These are phyloP conservation scores for Drosera spatulata DNA, from an alignment of 179 eudicot genomes.

Conservation along the genomic window DNA sequence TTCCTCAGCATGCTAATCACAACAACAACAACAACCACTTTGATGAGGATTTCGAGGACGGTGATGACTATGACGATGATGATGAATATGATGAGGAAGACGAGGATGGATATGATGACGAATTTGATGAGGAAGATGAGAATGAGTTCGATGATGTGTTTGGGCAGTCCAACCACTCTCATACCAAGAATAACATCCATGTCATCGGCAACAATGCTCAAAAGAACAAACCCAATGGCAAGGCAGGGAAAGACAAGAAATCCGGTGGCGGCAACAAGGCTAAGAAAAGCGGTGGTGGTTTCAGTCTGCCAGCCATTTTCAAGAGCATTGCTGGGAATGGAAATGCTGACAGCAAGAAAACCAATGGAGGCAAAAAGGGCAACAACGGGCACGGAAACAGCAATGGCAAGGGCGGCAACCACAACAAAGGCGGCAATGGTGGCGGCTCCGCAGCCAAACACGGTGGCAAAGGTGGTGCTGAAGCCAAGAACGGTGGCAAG, in stretches of 20 bases:
- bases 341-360: conserved; percentile 12
- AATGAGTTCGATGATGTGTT: conserved; percentile 22
- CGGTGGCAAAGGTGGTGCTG: conserved; percentile 25
- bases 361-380: conserved; percentile 14
- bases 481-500: conserved; percentile 15
- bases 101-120: too few species aligned
- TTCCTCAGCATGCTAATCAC: conserved; percentile 26
- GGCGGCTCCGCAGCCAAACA: conserved; percentile 8
- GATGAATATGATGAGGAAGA: conserved; percentile 14
- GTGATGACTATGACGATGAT: conserved; percentile 16
- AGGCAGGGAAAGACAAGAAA: conserved; percentile 18
- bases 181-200: conserved; percentile 4
- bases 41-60: conserved; percentile 22
- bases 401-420: conserved; percentile 10
- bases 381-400: conserved; percentile 10
- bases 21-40: conserved; percentile 10
- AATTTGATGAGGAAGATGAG: background rate
- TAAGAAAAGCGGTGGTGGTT: conserved; percentile 18
- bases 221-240: conserved; percentile 17
- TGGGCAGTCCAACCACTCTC: conserved; percentile 23
- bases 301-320: conserved; percentile 17
- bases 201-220: conserved; percentile 21
- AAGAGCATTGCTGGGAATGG: conserved; percentile 28
- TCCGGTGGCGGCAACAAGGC: conserved; percentile 10
- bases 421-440: conserved; percentile 10